Base-by-base conservation (phyloP, 2,329 filamentous ascomycete species). In the Diplodia scrobiculata region DNA sequence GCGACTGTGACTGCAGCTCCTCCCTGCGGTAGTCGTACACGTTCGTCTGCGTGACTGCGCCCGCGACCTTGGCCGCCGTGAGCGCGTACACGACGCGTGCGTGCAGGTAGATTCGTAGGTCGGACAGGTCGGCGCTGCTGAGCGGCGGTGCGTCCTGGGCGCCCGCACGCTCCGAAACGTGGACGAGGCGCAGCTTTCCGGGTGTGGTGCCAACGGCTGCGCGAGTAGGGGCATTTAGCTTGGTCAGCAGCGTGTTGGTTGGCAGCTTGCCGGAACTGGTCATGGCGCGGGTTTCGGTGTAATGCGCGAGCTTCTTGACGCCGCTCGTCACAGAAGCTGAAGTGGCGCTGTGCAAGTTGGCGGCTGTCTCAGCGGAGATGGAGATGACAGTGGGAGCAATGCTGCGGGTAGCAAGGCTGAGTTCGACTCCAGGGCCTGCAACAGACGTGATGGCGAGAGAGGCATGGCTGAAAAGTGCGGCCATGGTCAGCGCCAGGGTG, bases 371-470 rank as follows among this genome's bases (percentile, higher is more conserved):
- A 0, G 93, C 88, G 2, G 90, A 91, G 7, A 91, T 87, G 50
- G 96, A 87, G 64, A 97, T 82, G 67, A 97, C 84, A 4, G 93
- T 97, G 1, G 94, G 94, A 0, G 90, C 86, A 47, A 96, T 82
- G 54, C 88, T 87, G 67, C 87, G 85, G 25, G 90, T 90, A 25
- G 92, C 91, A 25, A 92, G 79, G 19, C 83, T 81, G 45, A 98
- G 83, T 73, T 95, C 87, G 13, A 90, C 83, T 11, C 86, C 86
- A 41, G 86, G 84, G 6, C 90, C 90, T 17, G 92, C 90, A 29
- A 96, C 92, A 0, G 92, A 95, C 79, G 91, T 98, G 72, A 99
- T 84, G 29, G 92, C 91, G 21, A 99, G 80, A 0, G 92, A 95
- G 19, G 91, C 84, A 75, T 96, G 95, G 25, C 87, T 89, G 78